Percentiles rank a stretch among this genome's conserved stretches.
Conservation (phyloP, 768 basidiomycete genomes). For the Strobilomyces confusus region DNA sequence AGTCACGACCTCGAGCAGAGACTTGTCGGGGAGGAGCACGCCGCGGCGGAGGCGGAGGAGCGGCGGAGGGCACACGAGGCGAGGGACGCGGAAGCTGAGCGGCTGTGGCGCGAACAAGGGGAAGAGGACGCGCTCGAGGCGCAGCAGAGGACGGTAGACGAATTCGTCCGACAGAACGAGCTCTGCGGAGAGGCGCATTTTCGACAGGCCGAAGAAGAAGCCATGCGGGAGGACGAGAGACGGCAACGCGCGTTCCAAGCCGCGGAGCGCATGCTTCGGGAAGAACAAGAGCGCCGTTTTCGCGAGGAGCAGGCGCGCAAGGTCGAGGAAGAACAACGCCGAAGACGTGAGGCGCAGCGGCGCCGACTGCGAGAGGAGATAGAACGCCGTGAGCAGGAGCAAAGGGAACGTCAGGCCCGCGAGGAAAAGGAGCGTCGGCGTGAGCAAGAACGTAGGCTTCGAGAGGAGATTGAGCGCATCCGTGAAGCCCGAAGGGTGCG, state of each 20-base stretch:
- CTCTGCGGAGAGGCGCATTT: slow-evolving; percentile 1
- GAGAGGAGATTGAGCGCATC: slow-evolving; percentile 7
- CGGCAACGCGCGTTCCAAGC: slow-evolving; percentile 20
- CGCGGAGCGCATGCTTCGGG: slow-evolving; percentile 20
- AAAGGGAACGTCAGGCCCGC: not conserved
- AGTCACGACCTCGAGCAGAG: too few species aligned
- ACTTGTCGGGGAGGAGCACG: too few species aligned
- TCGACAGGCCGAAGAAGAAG: slow-evolving; percentile 13
- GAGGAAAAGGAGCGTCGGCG: not conserved
- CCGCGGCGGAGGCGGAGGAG: slow-evolving; percentile 10
- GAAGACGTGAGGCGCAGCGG: slow-evolving; percentile 10
- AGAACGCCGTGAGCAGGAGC: slow-evolving; percentile 12
- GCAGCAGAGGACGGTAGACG: slow-evolving; percentile 18
- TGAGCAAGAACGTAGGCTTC: slow-evolving; percentile 8
- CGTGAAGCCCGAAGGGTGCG: slow-evolving; percentile 1
- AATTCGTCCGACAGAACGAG: slow-evolving; percentile 13
- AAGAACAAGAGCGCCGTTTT: slow-evolving; percentile 18
- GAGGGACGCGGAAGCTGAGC: slow-evolving; percentile 20
- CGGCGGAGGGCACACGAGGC: slow-evolving; percentile 15
- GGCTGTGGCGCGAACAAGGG: slow-evolving; percentile 12
- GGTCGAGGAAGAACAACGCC: slow-evolving; percentile 12
- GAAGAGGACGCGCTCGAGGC: slow-evolving; percentile 14
- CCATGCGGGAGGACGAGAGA: slow-evolving; percentile 11
- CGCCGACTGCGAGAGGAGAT: slow-evolving; percentile 3
- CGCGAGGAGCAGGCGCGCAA: slow-evolving; percentile 6